Conservation (phyloP, 768 basidiomycete genomes). For the Tulasnella sp. region DNA sequence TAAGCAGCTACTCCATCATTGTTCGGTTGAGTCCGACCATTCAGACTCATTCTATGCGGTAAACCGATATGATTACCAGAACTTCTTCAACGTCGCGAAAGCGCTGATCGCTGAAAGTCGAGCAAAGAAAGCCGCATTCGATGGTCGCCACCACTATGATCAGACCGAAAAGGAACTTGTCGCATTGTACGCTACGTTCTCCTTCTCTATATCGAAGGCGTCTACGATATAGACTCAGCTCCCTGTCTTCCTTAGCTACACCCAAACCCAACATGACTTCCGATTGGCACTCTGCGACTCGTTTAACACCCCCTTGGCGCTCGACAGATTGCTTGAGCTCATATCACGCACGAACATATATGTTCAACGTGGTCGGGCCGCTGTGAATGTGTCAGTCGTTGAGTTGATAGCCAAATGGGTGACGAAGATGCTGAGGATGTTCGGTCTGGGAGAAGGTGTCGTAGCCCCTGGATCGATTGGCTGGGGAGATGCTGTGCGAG, state of each 20-base stretch:
- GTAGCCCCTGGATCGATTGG: constrained; percentile 37
- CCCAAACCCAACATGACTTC: constrained; percentile 65
- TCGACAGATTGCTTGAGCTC: constrained; percentile 65
- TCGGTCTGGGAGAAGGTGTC: constrained; percentile 35
- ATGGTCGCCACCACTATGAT: constrained; percentile 32
- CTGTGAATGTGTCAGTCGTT: constrained; percentile 42
- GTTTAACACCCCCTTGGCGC: constrained; percentile 84
- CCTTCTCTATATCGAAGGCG: too few relatives aligned
- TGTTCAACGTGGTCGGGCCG: constrained; percentile 34
- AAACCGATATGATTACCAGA: constrained; percentile 42
- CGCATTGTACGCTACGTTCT: constrained; percentile 37
- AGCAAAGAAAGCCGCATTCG: constrained; percentile 21
- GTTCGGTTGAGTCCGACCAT: too few relatives aligned
- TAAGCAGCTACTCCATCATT: too few relatives aligned
- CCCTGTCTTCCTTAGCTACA: constrained; percentile 40
- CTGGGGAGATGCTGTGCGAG: constrained; percentile 61
- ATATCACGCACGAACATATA: constrained; percentile 83
- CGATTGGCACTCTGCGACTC: constrained; percentile 86
- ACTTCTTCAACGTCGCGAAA: constrained; percentile 84
- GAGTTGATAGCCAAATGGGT: constrained; percentile 40
- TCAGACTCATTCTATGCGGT: background rate
- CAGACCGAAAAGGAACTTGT: constrained; percentile 53
- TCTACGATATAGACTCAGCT: too few relatives aligned
- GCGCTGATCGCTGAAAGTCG: constrained; percentile 55
- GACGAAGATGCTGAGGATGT: constrained; percentile 37